phyloP scores from a whole-genome alignment of 495 filamentous ascomycete genomes.

The Lasiosphaeriaceae sp. region DNA sequence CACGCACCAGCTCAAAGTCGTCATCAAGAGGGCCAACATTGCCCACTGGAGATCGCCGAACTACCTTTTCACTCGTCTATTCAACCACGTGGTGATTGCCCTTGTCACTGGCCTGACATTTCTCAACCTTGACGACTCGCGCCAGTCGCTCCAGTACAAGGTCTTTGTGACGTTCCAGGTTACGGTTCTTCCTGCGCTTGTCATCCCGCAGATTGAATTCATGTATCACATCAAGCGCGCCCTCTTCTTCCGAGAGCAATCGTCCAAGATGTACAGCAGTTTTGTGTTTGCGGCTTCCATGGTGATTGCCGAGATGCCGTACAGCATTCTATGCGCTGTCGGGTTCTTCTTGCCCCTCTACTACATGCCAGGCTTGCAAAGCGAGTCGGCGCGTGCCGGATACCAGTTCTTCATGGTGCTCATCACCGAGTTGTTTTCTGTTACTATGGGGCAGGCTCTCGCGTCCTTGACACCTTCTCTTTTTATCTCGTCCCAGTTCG shows the following conservation, averaged over 20 bases:
- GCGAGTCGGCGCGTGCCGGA: slow-evolving; percentile 56
- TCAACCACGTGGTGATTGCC: slow-evolving; percentile 69
- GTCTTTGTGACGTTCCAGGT: slow-evolving; percentile 84
- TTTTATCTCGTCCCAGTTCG: slow-evolving; percentile 68
- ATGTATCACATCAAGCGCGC: slow-evolving; percentile 70
- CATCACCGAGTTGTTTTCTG: slow-evolving; percentile 72
- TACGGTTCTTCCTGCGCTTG: slow-evolving; percentile 69
- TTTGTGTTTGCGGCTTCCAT: slow-evolving; percentile 69
- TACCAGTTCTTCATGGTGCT: slow-evolving; percentile 82
- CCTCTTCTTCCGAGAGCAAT: slow-evolving; percentile 75
- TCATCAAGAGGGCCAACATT: slow-evolving; percentile 60
- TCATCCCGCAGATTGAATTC: slow-evolving; percentile 73
- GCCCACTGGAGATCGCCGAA: slow-evolving; percentile 72
- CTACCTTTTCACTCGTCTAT: slow-evolving; percentile 73
- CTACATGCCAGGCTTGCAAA: slow-evolving; percentile 64
- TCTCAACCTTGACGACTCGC: slow-evolving; percentile 63
- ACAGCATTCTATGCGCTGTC: slow-evolving; percentile 68
- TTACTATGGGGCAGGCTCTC: slow-evolving; percentile 65
- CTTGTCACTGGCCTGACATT: slow-evolving; percentile 72
- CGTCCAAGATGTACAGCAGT: slow-evolving; percentile 71
- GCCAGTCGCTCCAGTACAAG: slow-evolving; percentile 67
- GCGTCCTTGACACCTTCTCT: slow-evolving; percentile 64
- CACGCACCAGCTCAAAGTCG: slow-evolving; percentile 64
- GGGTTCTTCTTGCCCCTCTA: slow-evolving; percentile 72
- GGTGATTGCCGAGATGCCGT: slow-evolving; percentile 73